Percentiles rank a stretch among this genome's conserved stretches.
phyloP scores from a whole-genome alignment of 2,329 filamentous ascomycete genomes.

The Phyllosticta capitalensis region DNA sequence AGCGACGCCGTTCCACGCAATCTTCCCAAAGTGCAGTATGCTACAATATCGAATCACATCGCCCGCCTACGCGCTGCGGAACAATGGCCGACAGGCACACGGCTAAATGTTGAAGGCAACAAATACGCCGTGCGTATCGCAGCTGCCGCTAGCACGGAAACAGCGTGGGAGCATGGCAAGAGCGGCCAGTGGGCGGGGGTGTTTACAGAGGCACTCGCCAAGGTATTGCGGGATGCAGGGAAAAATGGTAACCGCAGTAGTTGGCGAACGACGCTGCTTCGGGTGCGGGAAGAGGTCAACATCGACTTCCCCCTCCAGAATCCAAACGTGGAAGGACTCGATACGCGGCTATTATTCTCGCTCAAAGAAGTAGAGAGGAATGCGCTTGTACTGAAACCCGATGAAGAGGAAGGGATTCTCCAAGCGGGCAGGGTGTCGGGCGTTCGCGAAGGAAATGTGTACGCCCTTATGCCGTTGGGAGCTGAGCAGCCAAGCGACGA shows the following conservation, averaged over 20 bases:
- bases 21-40: not conserved
- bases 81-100: not conserved
- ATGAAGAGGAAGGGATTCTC: too few species aligned
- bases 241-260: not conserved
- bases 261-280: not conserved
- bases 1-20: too few species aligned
- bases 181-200: not conserved
- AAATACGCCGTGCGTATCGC: not conserved
- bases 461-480: too few species aligned
- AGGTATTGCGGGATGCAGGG: not conserved
- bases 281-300: not conserved
- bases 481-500: too few species aligned
- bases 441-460: too few species aligned
- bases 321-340: not conserved
- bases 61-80: not conserved
- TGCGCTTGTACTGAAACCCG: too few species aligned
- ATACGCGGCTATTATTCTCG: not conserved
- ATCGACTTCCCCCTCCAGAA: not conserved
- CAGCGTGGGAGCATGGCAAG: not conserved
- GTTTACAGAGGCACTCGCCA: not conserved
- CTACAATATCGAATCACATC: not conserved
- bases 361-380: too few species aligned
- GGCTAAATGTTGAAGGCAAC: not conserved
- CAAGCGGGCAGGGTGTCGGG: too few species aligned
- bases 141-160: not conserved